Conservation (phyloP, 495 filamentous ascomycete genomes). For the Penicillium alfredii region DNA sequence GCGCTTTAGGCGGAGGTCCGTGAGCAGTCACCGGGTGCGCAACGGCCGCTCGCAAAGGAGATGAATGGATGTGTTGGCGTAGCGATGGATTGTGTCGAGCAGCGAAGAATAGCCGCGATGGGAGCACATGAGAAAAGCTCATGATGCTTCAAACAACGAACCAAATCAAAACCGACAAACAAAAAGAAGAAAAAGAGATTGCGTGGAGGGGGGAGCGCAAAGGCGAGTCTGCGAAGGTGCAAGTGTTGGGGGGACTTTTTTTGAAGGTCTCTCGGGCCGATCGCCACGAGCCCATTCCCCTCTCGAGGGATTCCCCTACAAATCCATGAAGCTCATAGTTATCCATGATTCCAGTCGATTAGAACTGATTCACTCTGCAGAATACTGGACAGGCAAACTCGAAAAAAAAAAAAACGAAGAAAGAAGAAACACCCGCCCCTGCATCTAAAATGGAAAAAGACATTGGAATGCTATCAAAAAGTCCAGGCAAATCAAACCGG, state of each 20-base stretch:
- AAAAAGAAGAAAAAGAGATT: background rate
- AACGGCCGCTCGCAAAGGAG: constrained; percentile 44
- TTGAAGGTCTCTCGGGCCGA: constrained; percentile 17
- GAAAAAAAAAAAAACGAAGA: constrained; percentile 3
- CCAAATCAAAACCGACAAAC: too few species aligned
- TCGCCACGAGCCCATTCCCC: constrained; percentile 3
- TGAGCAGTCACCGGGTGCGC: constrained; percentile 68
- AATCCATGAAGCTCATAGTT: too few species aligned
- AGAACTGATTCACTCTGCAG: constrained; percentile 16
- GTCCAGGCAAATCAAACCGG: constrained; percentile 16
- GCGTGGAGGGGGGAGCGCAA: too few species aligned
- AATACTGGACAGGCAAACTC: constrained; percentile 6
- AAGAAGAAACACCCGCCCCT: constrained; percentile 17
- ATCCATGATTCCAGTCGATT: constrained; percentile 16
- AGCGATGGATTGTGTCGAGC: constrained; percentile 13
- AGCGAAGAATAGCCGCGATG: constrained; percentile 16
- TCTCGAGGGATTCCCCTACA: too few species aligned
- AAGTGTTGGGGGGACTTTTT: constrained; percentile 10
- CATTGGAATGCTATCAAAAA: constrained; percentile 12
- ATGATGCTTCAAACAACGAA: too few species aligned
- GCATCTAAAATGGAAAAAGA: constrained; percentile 16
- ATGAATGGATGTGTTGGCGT: constrained; percentile 47
- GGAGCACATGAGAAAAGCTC: too few species aligned
- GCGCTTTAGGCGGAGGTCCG: constrained; percentile 77
- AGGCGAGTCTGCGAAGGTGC: constrained; percentile 5